A percentile compares a stretch with the other conserved stretches of the same genome.
Conservation (phyloP, 345 rosid genomes). For the Citrus sp. region DNA sequence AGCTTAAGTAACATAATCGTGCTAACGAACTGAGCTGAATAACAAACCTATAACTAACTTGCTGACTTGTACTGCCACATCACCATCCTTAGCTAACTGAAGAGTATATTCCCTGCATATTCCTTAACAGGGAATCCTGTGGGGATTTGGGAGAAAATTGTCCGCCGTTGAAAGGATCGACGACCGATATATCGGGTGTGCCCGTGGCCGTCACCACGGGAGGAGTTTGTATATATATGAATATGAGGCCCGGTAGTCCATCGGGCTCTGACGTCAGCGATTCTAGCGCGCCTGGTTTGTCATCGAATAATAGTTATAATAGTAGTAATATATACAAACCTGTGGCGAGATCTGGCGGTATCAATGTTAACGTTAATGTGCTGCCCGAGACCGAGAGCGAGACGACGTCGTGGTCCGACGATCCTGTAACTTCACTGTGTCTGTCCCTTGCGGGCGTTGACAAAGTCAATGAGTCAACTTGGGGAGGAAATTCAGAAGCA, state of each 20-base stretch:
- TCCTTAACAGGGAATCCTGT: background rate
- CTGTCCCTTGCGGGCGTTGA: slow-evolving; percentile 58
- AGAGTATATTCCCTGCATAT: no score
- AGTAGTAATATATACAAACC: slow-evolving; percentile 30
- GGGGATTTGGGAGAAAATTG: slow-evolving; percentile 15
- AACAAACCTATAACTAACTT: no score
- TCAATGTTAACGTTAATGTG: slow-evolving; percentile 22
- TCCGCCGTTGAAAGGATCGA: no score
- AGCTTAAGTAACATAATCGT: no score
- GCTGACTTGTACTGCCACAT: no score
- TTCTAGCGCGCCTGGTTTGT: slow-evolving; percentile 45
- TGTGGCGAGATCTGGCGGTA: slow-evolving; percentile 31
- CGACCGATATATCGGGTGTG: slow-evolving; percentile 8
- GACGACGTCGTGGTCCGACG: slow-evolving; percentile 42
- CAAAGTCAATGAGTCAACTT: slow-evolving; percentile 33
- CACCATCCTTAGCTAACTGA: no score
- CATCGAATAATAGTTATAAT: slow-evolving; percentile 22
- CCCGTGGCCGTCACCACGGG: slow-evolving; percentile 40
- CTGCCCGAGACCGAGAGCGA: slow-evolving; percentile 28
- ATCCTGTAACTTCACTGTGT: slow-evolving; percentile 58
- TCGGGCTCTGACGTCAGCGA: slow-evolving; percentile 81
- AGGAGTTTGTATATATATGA: slow-evolving; percentile 29
- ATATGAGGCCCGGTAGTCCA: slow-evolving; percentile 66
- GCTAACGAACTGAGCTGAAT: no score
- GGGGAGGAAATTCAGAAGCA: background rate